phyloP scores from a whole-genome alignment of 2,329 filamentous ascomycete species.

The Venturia nashicola region DNA sequence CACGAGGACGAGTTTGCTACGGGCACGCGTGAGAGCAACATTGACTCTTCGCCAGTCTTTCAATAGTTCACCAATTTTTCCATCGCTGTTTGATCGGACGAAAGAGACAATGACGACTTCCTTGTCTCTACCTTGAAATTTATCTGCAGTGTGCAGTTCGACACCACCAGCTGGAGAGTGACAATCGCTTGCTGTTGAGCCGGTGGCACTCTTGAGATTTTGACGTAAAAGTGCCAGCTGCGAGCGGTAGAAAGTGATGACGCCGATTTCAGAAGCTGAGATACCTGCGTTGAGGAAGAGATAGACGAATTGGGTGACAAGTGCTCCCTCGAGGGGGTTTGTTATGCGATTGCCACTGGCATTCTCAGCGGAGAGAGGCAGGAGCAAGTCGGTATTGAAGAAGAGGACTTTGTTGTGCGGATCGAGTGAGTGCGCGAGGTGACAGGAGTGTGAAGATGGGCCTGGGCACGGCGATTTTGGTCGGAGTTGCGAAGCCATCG shows the following conservation, averaged over 20 bases:
- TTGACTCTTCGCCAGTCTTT: constrained; percentile 91
- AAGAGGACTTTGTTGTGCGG: constrained; percentile 68
- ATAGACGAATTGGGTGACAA: constrained; percentile 71
- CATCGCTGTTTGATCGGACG: constrained; percentile 73
- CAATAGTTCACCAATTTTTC: constrained; percentile 78
- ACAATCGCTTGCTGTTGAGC: neutral
- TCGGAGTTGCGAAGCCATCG: constrained; percentile 20
- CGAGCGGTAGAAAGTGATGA: constrained; percentile 94
- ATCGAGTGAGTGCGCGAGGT: constrained; percentile 60
- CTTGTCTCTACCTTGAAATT: constrained; percentile 94
- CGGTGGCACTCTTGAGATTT: constrained; percentile 29
- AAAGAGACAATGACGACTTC: constrained; percentile 80
- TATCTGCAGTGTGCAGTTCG: constrained; percentile 94
- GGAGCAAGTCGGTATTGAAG: constrained; percentile 74
- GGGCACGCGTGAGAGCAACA: constrained; percentile 85
- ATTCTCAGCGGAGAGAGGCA: constrained; percentile 53
- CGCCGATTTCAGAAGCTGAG: constrained; percentile 64
- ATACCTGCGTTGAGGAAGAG: constrained; percentile 66
- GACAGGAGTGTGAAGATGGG: constrained; percentile 45
- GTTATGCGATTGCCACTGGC: constrained; percentile 75
- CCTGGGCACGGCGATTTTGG: constrained; percentile 29
- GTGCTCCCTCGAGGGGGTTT: constrained; percentile 68
- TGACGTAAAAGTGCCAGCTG: constrained; percentile 77
- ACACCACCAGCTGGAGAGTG: constrained; percentile 31
- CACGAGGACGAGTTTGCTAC: constrained; percentile 80